A percentile compares a stretch with the other conserved stretches of the same genome.
phyloP scores from a whole-genome alignment of 805 yeast genomes.

The Ogataea salicorniae region DNA sequence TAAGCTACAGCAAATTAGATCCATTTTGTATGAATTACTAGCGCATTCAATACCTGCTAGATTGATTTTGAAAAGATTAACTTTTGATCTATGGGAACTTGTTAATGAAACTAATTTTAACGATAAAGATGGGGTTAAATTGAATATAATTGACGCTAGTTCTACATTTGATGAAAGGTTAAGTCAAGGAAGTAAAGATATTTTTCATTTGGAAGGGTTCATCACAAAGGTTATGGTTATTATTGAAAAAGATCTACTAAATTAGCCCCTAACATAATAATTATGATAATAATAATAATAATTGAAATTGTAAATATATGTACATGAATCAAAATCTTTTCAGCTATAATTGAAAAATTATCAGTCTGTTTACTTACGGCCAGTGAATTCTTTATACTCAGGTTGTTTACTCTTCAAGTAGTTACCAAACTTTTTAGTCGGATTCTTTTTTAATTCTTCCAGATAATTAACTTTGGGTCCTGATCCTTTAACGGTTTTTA shows the following conservation, averaged over 20 bases:
- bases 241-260: conserved; percentile 38
- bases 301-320: not conserved
- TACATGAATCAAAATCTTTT: not conserved
- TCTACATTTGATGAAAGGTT: conserved; percentile 80
- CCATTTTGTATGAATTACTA: conserved; percentile 72
- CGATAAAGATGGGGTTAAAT: conserved; percentile 28
- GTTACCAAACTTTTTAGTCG: conserved; percentile 61
- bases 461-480: conserved; percentile 48
- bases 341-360: not conserved
- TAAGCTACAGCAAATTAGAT: conserved; percentile 53
- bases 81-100: conserved; percentile 29
- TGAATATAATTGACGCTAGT: conserved; percentile 52
- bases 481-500: conserved; percentile 44
- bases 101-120: conserved; percentile 17
- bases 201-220: conserved; percentile 93
- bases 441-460: conserved; percentile 49
- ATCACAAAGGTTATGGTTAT: conserved; percentile 83
- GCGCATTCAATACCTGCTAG: conserved; percentile 93
- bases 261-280: not conserved
- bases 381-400: conserved; percentile 40
- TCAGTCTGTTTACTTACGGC: conserved; percentile 19
- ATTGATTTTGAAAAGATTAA: conserved; percentile 61
- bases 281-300: not conserved
- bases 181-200: conserved; percentile 79
- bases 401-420: conserved; percentile 45